Evolutionary conservation across 1,139 yeast genomes (phyloP).

Genomic region (Tardiomyces depauwii): DNA sequence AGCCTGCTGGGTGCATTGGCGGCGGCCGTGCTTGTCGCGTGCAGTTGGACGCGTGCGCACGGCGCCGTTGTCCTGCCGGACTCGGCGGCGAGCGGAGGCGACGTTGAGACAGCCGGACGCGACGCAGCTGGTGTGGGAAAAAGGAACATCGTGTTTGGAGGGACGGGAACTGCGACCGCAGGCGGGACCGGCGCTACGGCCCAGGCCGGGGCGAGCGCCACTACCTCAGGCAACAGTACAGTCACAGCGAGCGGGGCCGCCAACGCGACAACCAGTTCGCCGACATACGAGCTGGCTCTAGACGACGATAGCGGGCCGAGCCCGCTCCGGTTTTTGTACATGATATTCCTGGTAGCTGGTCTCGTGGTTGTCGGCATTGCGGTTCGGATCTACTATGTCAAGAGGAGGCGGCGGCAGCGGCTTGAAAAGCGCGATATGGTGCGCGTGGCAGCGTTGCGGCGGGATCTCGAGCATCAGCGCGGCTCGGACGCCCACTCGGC

Average conservation of each 20-base stretch:
- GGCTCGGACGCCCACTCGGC: constrained; percentile 1
- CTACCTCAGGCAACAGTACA: neutral
- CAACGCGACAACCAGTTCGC: constrained; percentile 2
- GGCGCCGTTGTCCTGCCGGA: no score
- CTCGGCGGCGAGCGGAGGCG: no score
- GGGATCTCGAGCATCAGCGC: constrained; percentile 14
- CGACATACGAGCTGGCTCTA: constrained; percentile 4
- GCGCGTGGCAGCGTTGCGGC: constrained; percentile 17
- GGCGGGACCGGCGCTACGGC: neutral
- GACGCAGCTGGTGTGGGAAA: neutral
- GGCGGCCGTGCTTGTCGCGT: no score
- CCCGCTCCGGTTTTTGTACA: constrained; percentile 15
- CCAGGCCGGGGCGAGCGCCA: neutral
- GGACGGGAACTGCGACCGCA: neutral
- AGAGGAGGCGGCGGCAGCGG: constrained; percentile 14
- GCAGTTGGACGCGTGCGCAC: no score
- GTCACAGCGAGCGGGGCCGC: neutral
- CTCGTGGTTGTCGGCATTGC: constrained; percentile 16
- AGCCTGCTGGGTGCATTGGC: no score
- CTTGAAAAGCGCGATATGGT: constrained; percentile 11
- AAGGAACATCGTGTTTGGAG: neutral
- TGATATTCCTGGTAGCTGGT: constrained; percentile 17
- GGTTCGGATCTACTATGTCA: constrained; percentile 13
- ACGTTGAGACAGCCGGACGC: no score
- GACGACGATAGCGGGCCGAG: constrained; percentile 5